A percentile compares a stretch with the other conserved stretches of the same genome.
These are phyloP conservation scores for Dendryphion nanum DNA, from an alignment of 2,329 filamentous ascomycete genomes.

Conservation along the genomic window DNA sequence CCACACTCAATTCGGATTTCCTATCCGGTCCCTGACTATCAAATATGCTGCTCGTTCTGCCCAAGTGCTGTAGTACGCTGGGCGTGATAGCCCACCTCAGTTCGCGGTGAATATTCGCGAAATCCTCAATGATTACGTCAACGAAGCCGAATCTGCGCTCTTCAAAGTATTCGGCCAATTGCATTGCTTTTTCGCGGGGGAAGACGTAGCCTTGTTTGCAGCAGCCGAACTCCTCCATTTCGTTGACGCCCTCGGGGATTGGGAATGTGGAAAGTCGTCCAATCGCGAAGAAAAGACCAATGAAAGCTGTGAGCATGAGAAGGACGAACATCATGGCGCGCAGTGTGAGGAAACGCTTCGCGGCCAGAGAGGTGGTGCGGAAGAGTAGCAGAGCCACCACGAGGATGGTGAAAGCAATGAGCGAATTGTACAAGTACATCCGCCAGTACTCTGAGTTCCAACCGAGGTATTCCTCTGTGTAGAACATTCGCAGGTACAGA, in stretches of 20 bases:
- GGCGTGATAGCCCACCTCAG: constrained; percentile 45
- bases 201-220: constrained; percentile 48
- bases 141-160: constrained; percentile 35
- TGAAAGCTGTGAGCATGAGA: constrained; percentile 9
- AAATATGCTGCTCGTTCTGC: constrained; percentile 40
- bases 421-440: constrained; percentile 37
- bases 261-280: constrained; percentile 41
- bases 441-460: constrained; percentile 47
- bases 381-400: constrained; percentile 29
- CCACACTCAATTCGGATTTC: constrained; percentile 29
- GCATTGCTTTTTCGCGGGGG: constrained; percentile 30
- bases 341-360: constrained; percentile 20
- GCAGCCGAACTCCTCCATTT: constrained; percentile 45
- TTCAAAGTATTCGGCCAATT: constrained; percentile 32
- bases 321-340: constrained; percentile 9
- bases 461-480: constrained; percentile 46
- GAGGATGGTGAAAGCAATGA: constrained; percentile 18
- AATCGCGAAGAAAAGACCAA: constrained; percentile 42
- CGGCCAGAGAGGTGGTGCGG: constrained; percentile 16
- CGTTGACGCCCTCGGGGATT: constrained; percentile 35
- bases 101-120: constrained; percentile 38
- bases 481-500: constrained; percentile 49
- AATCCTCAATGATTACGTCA: constrained; percentile 44
- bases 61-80: constrained; percentile 46
- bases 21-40: constrained; percentile 22